Evolutionary conservation across 2,329 filamentous ascomycete genomes (phyloP), one percentile per base, ranked within the genome.

Genomic region (Sporothrix humicola): DNA sequence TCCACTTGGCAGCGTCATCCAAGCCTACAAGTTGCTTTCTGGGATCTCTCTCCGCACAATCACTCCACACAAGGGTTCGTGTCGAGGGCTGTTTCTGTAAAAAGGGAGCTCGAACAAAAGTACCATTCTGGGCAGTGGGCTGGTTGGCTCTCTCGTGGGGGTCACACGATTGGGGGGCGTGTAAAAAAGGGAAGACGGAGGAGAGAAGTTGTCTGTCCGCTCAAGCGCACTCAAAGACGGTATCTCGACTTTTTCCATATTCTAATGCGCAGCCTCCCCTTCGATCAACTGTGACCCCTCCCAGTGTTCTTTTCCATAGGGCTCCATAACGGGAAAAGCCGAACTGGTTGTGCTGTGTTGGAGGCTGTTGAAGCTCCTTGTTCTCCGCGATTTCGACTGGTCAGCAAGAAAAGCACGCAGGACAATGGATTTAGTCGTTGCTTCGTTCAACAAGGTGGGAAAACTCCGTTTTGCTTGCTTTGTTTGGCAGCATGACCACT

Each of bases 81-180:
- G 31, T 37, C 31, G 31, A 5, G 31, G 31, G 31, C 5, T 5
- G 31, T 37, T 37, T 37, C 31, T 37, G 31, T 5, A 2, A 5
- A 31, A 31, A 37, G 31, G 31, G 7, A 37, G 31, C 31, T 56
- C 52, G 20, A 56, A 56, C 52, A 23, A 56, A 26, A 56, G 20
- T 26, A 20, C 52, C 52, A 12, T 56, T 56, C 12, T 20, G 52
- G 52, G n/a, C 20, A 56, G 20, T 12, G 52, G 52, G n/a, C n/a
- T 52, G 48, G 52, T 42, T 46, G 0, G 59, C 44, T 5, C 13
- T 17, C n/a, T 46, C 37, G 59, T 63, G 59, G 59, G 59, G 59
- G 59, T 23, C 59, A 63, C 37, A 63, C 59, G 59, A 63, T 63
- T 61, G 37, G 59, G 42, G 31, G 59, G 59, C 37, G 59, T 63